Evolutionary conservation across 1,139 yeast species (phyloP), one percentile per base, ranked within the genome.

Genomic region (Blastobotrys malaysiensis): DNA sequence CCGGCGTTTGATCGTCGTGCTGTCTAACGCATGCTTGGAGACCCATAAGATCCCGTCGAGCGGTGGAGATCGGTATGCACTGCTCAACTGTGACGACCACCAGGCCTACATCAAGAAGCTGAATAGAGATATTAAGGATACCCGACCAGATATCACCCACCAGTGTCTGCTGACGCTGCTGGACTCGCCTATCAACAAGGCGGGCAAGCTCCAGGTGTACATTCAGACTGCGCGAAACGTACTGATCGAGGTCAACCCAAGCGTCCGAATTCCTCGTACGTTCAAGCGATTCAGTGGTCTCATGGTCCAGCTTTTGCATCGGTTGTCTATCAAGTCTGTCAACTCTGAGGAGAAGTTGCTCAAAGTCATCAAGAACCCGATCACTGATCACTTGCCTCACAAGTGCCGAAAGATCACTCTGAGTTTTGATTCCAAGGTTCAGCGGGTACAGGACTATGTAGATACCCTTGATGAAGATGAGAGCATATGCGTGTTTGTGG

Each of bases 91-190:
- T 77, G 99, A 93, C 71, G 99, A 93, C 71, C 99, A 93, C 70
- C 99, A 93, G 74, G 98, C 98, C 14, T 77, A 93, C 55, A 77
- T 93, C 65, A 86, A 95, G 71, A 91, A 90, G 69, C 89, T 91
- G 95, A 96, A 96, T 49, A 81, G 97, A 68, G 98, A 93, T 69
- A 93, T 93, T 62, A 91, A 97, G 48, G 99, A 93, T 69, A 98
- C 97, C 5, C 83, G 99, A 72, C 99, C 99, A 19, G 99, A 93
- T 71, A 93, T 93, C 66, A 91, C 98, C 48, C 99, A 93, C 70
- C 77, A 71, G 60, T 93, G 99, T 76, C 81, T 93, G 53, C 78
- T 93, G 69, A 93, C 99, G 2, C 78, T 93, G 62, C 78, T 93
- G 65, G 99, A 93, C 69, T 88, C 97, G 13, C 99, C 99, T 46